These are phyloP conservation scores for Pyrrhoderma noxium DNA, from an alignment of 1,284 basidiomycete species.

Conservation along the genomic window DNA sequence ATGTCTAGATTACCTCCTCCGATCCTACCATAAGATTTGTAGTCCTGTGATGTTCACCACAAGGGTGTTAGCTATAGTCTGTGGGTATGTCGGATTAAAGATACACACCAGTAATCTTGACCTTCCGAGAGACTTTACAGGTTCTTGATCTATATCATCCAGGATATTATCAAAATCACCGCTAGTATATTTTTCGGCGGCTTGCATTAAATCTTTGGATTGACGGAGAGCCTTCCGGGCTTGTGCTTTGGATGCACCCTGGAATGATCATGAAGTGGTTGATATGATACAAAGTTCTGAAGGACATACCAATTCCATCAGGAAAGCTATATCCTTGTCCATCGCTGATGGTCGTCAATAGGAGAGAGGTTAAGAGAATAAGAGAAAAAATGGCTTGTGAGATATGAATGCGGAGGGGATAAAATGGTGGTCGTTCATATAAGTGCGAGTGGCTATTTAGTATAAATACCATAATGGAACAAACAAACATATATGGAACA, in stretches of 20 bases:
- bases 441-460: no score
- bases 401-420: no score
- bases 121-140: background rate
- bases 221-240: conserved; percentile 18
- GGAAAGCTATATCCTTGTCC: conserved; percentile 18
- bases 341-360: no score
- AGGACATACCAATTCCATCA: conserved; percentile 19
- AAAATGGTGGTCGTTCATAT: no score
- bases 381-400: no score
- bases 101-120: background rate
- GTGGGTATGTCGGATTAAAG: background rate
- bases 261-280: background rate
- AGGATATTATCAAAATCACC: conserved; percentile 71
- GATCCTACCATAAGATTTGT: conserved; percentile 34
- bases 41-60: conserved; percentile 44
- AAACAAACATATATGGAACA: no score
- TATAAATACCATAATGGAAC: no score
- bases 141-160: conserved; percentile 29
- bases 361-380: no score
- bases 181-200: conserved; percentile 79
- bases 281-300: background rate
- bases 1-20: no score
- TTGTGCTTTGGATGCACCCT: conserved; percentile 18
- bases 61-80: background rate
- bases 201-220: conserved; percentile 38